These are phyloP conservation scores for Asclepias syriaca DNA, from an alignment of 257 asterid species.

Conservation along the genomic window DNA sequence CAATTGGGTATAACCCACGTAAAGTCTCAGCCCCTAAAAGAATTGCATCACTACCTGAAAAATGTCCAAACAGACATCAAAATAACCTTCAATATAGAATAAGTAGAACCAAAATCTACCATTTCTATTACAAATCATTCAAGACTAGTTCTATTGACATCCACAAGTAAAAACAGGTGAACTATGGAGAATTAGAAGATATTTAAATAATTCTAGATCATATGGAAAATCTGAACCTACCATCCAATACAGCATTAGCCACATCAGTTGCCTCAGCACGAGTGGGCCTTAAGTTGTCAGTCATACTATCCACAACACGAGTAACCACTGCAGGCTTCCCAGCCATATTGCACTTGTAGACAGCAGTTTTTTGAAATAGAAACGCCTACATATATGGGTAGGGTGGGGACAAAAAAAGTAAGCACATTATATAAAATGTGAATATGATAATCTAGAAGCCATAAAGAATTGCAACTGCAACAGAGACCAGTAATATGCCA, in stretches of 20 bases:
- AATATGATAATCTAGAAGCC: background rate
- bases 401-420: background rate
- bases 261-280: constrained; percentile 99
- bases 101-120: background rate
- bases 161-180: background rate
- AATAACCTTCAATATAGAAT: background rate
- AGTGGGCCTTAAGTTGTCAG: constrained; percentile 90
- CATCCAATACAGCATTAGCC: constrained; percentile 94
- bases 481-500: background rate
- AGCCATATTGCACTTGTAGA: constrained; percentile 92
- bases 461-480: background rate
- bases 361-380: constrained; percentile 83
- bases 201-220: constrained; percentile 4
- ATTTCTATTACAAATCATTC: background rate
- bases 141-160: background rate
- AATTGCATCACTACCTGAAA: constrained; percentile 82
- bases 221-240: constrained; percentile 26
- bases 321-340: constrained; percentile 95
- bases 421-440: background rate
- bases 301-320: constrained; percentile 96
- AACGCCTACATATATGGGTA: constrained; percentile 48
- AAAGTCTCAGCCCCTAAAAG: constrained; percentile 93
- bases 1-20: constrained; percentile 87
- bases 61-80: background rate
- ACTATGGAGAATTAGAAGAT: background rate